phyloP scores from a whole-genome alignment of 2,329 filamentous ascomycete genomes.

The Cladophialophora bantiana region DNA sequence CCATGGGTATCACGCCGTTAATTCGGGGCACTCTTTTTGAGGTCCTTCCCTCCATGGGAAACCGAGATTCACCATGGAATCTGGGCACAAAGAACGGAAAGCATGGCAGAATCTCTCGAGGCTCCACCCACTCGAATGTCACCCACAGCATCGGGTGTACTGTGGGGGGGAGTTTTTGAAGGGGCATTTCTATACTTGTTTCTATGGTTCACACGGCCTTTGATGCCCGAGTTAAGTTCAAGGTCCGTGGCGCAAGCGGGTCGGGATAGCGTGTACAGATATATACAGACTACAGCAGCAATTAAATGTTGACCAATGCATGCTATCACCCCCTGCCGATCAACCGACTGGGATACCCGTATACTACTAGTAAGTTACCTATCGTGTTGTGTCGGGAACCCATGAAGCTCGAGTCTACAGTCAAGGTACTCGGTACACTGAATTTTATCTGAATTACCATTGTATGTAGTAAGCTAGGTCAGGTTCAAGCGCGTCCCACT shows the following conservation, averaged over 20 bases:
- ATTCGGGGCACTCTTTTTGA: not conserved
- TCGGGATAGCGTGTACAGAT: conserved; percentile 1
- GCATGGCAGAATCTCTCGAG: not conserved
- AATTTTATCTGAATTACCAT: not conserved
- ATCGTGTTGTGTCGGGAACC: not conserved
- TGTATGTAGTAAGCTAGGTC: too few species aligned
- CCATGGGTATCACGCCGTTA: not conserved
- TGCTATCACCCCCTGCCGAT: not conserved
- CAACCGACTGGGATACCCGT: too few species aligned
- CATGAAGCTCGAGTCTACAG: not conserved
- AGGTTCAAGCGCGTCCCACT: too few species aligned
- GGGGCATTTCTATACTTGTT: conserved; percentile 4
- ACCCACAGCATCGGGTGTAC: not conserved
- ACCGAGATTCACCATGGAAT: not conserved
- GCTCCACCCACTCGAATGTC: not conserved
- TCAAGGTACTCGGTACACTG: not conserved
- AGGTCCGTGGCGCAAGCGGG: not conserved
- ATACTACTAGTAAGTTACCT: too few species aligned
- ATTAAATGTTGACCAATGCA: not conserved
- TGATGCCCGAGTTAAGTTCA: not conserved
- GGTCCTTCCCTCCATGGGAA: not conserved
- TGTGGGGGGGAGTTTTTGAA: not conserved
- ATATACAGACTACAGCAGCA: conserved; percentile 5
- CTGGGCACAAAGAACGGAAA: not conserved
- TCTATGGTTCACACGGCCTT: conserved; percentile 4